Conservation (phyloP, 495 filamentous ascomycete species). For the Aspergillus incahuasiensis region DNA sequence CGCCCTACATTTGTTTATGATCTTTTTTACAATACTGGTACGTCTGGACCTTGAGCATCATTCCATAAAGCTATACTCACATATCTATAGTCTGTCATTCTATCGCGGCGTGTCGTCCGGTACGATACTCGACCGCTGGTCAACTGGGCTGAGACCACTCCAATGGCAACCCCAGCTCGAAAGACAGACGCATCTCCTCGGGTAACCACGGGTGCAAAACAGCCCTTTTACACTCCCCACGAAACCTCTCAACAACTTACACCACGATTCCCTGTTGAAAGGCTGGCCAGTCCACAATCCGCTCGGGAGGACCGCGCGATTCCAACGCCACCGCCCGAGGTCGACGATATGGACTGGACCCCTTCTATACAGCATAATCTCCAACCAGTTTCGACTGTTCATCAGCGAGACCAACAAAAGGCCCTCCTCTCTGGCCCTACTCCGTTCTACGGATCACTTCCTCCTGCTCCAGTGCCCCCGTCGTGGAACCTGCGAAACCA, state of each 20-base stretch:
- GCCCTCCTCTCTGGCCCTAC: slow-evolving; percentile 41
- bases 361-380: slow-evolving; percentile 53
- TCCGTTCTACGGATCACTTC: slow-evolving; percentile 59
- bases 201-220: slow-evolving; percentile 10
- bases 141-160: slow-evolving; percentile 42
- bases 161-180: slow-evolving; percentile 28
- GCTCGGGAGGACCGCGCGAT: slow-evolving; percentile 25
- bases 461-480: slow-evolving; percentile 59
- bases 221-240: slow-evolving; percentile 18
- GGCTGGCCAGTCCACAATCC: slow-evolving; percentile 30
- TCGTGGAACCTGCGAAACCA: slow-evolving; percentile 62
- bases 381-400: slow-evolving; percentile 34
- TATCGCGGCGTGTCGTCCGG: slow-evolving; percentile 48
- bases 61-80: slow-evolving; percentile 6
- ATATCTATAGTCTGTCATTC: slow-evolving; percentile 29
- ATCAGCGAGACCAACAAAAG: slow-evolving; percentile 24
- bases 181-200: slow-evolving; percentile 25
- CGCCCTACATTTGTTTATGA: slow-evolving; percentile 54
- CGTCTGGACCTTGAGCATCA: slow-evolving; percentile 20
- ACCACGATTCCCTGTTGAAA: slow-evolving; percentile 39
- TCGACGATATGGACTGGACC: slow-evolving; percentile 77
- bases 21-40: slow-evolving; percentile 52
- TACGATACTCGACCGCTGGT: slow-evolving; percentile 54
- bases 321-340: slow-evolving; percentile 36
- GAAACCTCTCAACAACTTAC: slow-evolving; percentile 17